Base-by-base conservation (phyloP, 2,329 filamentous ascomycete species). In the Aspergillus luchuensis region DNA sequence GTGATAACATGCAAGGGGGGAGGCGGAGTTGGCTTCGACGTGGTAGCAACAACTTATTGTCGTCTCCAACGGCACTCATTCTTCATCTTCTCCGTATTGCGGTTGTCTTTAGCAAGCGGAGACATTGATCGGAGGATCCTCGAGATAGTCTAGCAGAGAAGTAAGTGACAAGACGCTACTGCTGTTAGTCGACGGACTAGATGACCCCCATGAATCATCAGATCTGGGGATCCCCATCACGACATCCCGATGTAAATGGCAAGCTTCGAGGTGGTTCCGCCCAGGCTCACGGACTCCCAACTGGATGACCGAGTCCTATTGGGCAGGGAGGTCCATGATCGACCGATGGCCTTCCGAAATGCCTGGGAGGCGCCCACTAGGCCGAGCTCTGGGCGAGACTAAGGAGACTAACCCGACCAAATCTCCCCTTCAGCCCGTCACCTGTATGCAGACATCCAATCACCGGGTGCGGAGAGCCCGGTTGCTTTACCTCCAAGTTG, bases 191-290 rank as follows among this genome's bases (percentile, higher is more conserved):
- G 21, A 2, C 5, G 2, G 4, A 23, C 45, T 49, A 49, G 13
- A 23, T 30, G 45, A 28, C 45, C 45, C 45, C 51, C 21, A 39
- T 54, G 23, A 45, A 56, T 56, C 53, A 56, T 30, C 53, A 30
- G 53, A 56, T 56, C 53, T 56, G 53, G 53, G 28, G 53, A 56
- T 56, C 53, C 51, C 53, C 41, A 56, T 56, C 53, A 56, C 53
- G 53, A 56, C 53, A 56, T 56, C 41, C 53, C 53, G 53, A 56
- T 28, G 39, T 13, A 45, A 41, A 56, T 56, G 53, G 53, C 39
- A 56, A 56, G 47, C 47, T 50, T 49, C 25, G 8, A 2, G 25
- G 47, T 50, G 25, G 47, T 15, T 50, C 47, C 47, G 23, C 47
- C 33, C 53, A 56, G 36, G 53, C 21, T 17, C 53, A 36, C 47